Conservation (phyloP, 169 alveolate species). For the Amoebophrya sp. region DNA sequence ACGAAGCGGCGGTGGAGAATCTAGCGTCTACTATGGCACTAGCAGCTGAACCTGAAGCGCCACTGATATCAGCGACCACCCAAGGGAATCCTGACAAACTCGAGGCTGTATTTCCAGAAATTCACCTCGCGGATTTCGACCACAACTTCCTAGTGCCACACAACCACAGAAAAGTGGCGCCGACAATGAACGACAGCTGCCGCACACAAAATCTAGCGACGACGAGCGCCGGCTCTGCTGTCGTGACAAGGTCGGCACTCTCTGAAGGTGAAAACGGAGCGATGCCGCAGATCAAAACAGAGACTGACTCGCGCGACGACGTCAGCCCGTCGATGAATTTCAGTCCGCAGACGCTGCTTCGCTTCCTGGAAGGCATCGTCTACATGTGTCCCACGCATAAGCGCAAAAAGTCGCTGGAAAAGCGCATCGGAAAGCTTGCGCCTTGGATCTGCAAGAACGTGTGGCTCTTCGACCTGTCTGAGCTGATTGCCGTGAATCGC, state of each 20-base stretch:
- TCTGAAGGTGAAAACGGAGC: too few species aligned
- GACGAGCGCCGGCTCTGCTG: too few species aligned
- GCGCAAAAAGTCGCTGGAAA: too few species aligned
- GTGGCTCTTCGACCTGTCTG: neutral
- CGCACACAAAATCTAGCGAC: too few species aligned
- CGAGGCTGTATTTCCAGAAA: neutral
- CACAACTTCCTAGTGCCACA: neutral
- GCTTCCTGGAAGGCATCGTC: neutral
- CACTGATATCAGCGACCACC: neutral
- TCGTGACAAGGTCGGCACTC: too few species aligned
- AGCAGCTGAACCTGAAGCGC: neutral
- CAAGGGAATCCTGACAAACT: too few species aligned
- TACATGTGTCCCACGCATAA: neutral
- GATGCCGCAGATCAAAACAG: too few species aligned
- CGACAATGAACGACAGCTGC: too few species aligned
- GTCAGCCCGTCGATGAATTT: too few species aligned
- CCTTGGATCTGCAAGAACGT: neutral
- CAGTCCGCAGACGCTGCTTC: neutral
- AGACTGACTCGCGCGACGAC: too few species aligned
- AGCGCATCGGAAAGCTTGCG: neutral
- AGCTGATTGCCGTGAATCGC: neutral
- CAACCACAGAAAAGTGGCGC: too few species aligned
- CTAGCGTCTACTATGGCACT: too few species aligned
- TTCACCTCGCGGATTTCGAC: neutral
- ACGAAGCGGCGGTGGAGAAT: neutral